Evolutionary conservation across 495 filamentous ascomycete genomes (phyloP).

Genomic region (Penicillium coffeae): DNA sequence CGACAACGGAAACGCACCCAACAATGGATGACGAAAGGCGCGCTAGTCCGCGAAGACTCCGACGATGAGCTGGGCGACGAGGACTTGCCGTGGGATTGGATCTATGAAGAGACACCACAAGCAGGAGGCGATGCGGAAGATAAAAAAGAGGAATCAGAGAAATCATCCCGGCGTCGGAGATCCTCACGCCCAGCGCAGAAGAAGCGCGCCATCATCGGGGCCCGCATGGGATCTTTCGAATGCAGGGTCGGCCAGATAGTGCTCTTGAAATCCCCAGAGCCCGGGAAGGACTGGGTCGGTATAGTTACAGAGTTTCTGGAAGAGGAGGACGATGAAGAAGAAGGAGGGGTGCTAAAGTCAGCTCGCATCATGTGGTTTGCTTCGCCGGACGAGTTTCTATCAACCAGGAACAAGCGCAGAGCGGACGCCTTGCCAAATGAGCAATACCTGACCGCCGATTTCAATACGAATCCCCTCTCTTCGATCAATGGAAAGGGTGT

Average conservation of each 20-base stretch:
- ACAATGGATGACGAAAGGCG: slow-evolving; percentile 60
- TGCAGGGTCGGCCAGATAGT: slow-evolving; percentile 78
- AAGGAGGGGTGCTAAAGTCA: slow-evolving; percentile 46
- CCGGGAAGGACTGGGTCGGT: slow-evolving; percentile 83
- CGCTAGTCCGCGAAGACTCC: slow-evolving; percentile 75
- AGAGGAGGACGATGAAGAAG: slow-evolving; percentile 58
- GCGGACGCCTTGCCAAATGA: slow-evolving; percentile 83
- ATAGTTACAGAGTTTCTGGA: slow-evolving; percentile 77
- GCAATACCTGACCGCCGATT: slow-evolving; percentile 81
- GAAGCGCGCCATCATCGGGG: slow-evolving; percentile 63
- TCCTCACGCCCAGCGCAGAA: slow-evolving; percentile 26
- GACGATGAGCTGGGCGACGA: slow-evolving; percentile 87
- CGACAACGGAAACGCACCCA: slow-evolving; percentile 45
- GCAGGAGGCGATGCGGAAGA: slow-evolving; percentile 23
- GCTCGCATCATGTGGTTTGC: slow-evolving; percentile 92
- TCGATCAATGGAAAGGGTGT: slow-evolving; percentile 87
- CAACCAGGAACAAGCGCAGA: slow-evolving; percentile 73
- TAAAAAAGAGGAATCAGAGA: slow-evolving; percentile 17
- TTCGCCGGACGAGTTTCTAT: slow-evolving; percentile 77
- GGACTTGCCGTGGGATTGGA: slow-evolving; percentile 90
- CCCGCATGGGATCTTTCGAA: slow-evolving; percentile 80
- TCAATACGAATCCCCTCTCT: slow-evolving; percentile 78
- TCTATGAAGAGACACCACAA: slow-evolving; percentile 46
- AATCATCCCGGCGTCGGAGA: slow-evolving; percentile 28
- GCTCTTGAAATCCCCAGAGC: slow-evolving; percentile 78